phyloP scores from a whole-genome alignment of 768 basidiomycete species.

The Rubroboletus satanas region DNA sequence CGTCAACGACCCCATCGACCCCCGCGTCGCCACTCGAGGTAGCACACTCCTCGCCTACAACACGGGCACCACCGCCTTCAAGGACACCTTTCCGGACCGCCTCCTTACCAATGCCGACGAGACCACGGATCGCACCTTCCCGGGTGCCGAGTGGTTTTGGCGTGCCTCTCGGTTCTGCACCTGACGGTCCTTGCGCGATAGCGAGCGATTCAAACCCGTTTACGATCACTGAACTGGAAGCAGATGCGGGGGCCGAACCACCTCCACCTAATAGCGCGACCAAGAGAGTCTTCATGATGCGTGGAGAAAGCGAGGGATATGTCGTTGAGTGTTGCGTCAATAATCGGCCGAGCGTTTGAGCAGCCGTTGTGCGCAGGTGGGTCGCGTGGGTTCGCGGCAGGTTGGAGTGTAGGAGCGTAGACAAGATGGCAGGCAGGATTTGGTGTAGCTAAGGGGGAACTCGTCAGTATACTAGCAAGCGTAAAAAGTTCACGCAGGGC shows the following conservation, averaged over 20 bases:
- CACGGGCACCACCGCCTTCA: constrained; percentile 73
- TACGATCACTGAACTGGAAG: constrained; percentile 13
- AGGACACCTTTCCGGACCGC: constrained; percentile 80
- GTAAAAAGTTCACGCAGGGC: background rate
- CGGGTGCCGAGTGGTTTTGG: constrained; percentile 75
- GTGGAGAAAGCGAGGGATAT: constrained; percentile 80
- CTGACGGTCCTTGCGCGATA: constrained; percentile 24
- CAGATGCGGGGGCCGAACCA: constrained; percentile 8
- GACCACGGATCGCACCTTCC: constrained; percentile 85
- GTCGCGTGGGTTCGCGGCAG: constrained; percentile 68
- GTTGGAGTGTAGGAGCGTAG: constrained; percentile 82
- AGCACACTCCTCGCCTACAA: constrained; percentile 65
- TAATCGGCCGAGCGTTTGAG: constrained; percentile 79
- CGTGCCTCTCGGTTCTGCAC: constrained; percentile 38
- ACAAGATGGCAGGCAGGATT: constrained; percentile 89
- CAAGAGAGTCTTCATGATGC: constrained; percentile 91
- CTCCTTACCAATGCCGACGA: constrained; percentile 81
- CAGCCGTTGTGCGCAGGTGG: constrained; percentile 71
- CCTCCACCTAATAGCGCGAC: constrained; percentile 62
- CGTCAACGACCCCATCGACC: constrained; percentile 48
- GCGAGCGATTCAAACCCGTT: constrained; percentile 29
- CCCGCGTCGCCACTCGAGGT: constrained; percentile 19
- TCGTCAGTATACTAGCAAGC: background rate
- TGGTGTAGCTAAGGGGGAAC: constrained; percentile 74
- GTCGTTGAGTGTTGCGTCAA: constrained; percentile 82